Evolutionary conservation across 2,329 filamentous ascomycete genomes (phyloP).

Genomic region (Curvularia eragrostidis): DNA sequence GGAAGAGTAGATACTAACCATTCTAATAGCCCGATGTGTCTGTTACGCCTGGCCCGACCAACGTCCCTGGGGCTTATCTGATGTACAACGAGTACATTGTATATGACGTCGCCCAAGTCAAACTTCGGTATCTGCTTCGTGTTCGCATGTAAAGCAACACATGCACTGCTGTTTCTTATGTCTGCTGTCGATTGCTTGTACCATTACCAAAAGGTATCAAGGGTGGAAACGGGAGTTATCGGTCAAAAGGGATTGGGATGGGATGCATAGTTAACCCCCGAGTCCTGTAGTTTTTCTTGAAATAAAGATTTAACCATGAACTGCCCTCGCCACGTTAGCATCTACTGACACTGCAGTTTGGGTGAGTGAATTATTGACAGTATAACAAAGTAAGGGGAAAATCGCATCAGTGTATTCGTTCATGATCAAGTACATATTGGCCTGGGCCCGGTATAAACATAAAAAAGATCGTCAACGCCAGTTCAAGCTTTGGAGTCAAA

Average conservation of each 20-base stretch:
- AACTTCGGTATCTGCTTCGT: conserved; percentile 72
- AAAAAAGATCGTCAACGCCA: conserved; percentile 6
- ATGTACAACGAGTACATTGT: conserved; percentile 77
- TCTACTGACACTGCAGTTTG: background rate
- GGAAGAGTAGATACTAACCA: conserved; percentile 10
- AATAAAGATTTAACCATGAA: background rate
- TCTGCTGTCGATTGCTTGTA: background rate
- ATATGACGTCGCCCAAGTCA: conserved; percentile 73
- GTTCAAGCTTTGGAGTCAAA: background rate
- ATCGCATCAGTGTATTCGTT: conserved; percentile 13
- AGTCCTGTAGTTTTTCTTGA: background rate
- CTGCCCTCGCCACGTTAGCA: background rate
- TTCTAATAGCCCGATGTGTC: conserved; percentile 34
- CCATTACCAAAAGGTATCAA: background rate
- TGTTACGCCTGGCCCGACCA: conserved; percentile 57
- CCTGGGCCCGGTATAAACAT: conserved; percentile 10
- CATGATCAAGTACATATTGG: conserved; percentile 13
- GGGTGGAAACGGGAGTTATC: background rate
- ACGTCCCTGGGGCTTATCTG: conserved; percentile 57
- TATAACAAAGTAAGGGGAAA: too few species aligned
- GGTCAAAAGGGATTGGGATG: background rate
- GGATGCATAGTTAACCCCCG: background rate
- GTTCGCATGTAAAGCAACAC: conserved; percentile 50
- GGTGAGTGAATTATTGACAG: too few species aligned
- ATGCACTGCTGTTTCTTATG: background rate